phyloP scores from a whole-genome alignment of 352 stramenopile genomes.

The Globisporangium barbulae region DNA sequence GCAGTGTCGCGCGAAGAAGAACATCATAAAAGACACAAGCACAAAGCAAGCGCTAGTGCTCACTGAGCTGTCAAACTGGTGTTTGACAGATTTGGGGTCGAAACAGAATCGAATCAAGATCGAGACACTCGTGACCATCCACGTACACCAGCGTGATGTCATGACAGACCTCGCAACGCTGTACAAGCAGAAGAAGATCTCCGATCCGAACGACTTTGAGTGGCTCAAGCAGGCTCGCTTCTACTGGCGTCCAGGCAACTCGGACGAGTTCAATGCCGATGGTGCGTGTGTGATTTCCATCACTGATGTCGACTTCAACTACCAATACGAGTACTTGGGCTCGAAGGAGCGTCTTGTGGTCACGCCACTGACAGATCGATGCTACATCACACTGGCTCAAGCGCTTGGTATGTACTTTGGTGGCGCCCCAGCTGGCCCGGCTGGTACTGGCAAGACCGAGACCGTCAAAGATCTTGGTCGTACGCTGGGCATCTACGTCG shows the following conservation, averaged over 20 bases:
- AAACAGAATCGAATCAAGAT: constrained; percentile 98
- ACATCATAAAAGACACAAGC: constrained; percentile 97
- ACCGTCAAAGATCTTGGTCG: constrained; percentile 96
- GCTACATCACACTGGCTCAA: constrained; percentile 97
- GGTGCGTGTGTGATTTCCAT: constrained; percentile 96
- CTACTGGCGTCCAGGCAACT: constrained; percentile 94
- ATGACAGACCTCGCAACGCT: constrained; percentile 93
- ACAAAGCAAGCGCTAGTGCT: constrained; percentile 93
- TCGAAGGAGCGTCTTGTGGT: constrained; percentile 97
- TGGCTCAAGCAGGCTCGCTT: constrained; percentile 99
- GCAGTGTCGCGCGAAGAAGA: constrained; percentile 95
- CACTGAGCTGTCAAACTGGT: constrained; percentile 95
- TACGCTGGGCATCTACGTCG: constrained; percentile 94
- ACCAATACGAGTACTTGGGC: constrained; percentile 98
- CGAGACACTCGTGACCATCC: constrained; percentile 97
- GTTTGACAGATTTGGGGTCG: constrained; percentile 93
- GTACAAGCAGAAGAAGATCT: constrained; percentile 96
- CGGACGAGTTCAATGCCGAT: constrained; percentile 93
- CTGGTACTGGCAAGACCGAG: constrained; percentile 97
- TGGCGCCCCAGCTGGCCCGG: constrained; percentile 92
- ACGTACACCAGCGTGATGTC: constrained; percentile 98
- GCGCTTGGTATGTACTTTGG: constrained; percentile 98
- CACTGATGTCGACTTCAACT: constrained; percentile 98
- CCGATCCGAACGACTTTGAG: constrained; percentile 97
- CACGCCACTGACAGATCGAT: constrained; percentile 96